These are phyloP conservation scores for Pyrenochaeta sp. DNA, from an alignment of 2,329 filamentous ascomycete genomes.

Conservation along the genomic window DNA sequence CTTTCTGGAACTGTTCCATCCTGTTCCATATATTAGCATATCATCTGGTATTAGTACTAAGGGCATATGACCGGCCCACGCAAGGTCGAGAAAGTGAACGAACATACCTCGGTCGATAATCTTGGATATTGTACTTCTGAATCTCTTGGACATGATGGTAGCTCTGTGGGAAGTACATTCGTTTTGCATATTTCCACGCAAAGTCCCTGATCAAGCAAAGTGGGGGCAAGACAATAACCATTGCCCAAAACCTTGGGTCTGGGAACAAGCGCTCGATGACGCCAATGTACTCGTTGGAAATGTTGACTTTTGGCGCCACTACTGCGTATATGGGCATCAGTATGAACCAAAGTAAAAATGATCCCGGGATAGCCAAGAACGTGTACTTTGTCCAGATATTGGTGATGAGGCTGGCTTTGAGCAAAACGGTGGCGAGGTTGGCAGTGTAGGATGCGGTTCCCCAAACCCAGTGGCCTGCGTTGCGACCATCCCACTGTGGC, in stretches of 20 bases:
- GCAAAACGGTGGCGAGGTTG: constrained; percentile 89
- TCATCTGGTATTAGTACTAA: constrained; percentile 3
- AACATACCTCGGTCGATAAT: constrained; percentile 90
- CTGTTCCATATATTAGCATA: constrained; percentile 54
- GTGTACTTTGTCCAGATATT: constrained; percentile 99
- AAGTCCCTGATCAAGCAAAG: constrained; percentile 89
- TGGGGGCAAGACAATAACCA: constrained; percentile 80
- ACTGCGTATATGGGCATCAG: constrained; percentile 89
- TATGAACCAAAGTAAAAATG: constrained; percentile 87
- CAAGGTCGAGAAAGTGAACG: not conserved
- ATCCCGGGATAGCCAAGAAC: constrained; percentile 92
- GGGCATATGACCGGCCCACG: not conserved
- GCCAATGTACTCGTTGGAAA: constrained; percentile 86
- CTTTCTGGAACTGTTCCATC: constrained; percentile 99
- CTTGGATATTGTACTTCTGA: constrained; percentile 99
- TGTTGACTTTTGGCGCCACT: constrained; percentile 80
- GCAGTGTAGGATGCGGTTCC: constrained; percentile 93
- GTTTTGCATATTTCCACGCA: constrained; percentile 95
- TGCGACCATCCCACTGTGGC: constrained; percentile 78
- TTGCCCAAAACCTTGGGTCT: constrained; percentile 89
- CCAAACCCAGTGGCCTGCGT: constrained; percentile 97
- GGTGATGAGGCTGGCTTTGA: constrained; percentile 92
- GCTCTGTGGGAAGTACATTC: constrained; percentile 94
- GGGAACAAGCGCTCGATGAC: constrained; percentile 82
- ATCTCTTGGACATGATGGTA: constrained; percentile 99